Evolutionary conservation across 441 rosid genomes (phyloP).

Genomic region (Iberis amara): DNA sequence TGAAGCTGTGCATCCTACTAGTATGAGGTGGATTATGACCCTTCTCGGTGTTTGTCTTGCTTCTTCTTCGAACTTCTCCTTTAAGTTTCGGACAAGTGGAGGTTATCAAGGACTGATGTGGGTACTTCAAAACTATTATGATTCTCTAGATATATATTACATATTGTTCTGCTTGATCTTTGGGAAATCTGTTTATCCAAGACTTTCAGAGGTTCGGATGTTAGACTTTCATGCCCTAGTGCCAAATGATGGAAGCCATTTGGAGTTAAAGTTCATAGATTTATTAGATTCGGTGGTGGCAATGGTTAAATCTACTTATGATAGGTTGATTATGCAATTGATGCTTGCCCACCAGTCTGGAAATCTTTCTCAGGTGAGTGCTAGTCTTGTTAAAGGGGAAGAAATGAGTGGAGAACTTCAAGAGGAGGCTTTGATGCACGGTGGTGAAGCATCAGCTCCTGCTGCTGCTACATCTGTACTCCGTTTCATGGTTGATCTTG

Average conservation of each 20-base stretch:
- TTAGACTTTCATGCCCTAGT: conserved; percentile 98
- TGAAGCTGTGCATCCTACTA: conserved; percentile 99
- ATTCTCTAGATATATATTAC: conserved; percentile 98
- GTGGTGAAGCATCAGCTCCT: conserved; percentile 99
- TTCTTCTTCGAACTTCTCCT: conserved; percentile 92
- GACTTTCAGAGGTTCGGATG: conserved; percentile 99
- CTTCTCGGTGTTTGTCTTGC: conserved; percentile 95
- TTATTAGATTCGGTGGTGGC: conserved; percentile 88
- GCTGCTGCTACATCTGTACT: conserved; percentile 98
- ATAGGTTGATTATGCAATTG: conserved; percentile 80
- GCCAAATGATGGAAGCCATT: conserved; percentile 76
- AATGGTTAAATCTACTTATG: conserved; percentile 96
- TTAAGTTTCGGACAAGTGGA: conserved; percentile 93
- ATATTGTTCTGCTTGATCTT: conserved; percentile 93
- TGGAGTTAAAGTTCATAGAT: conserved; percentile 89
- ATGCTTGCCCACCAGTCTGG: conserved; percentile 93
- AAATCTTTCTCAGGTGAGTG: conserved; percentile 81
- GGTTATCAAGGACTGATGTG: conserved; percentile 90
- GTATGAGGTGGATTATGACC: conserved; percentile 99
- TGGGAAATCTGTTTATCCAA: conserved; percentile 96
- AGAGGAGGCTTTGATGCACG: conserved; percentile 99
- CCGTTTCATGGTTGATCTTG: conserved; percentile 99
- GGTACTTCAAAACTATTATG: conserved; percentile 94
- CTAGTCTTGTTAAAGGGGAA: conserved; percentile 83
- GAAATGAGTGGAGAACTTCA: conserved; percentile 98